Conservation (phyloP, 2,329 filamentous ascomycete species). For the Pseudocercospora pini-densiflorae region DNA sequence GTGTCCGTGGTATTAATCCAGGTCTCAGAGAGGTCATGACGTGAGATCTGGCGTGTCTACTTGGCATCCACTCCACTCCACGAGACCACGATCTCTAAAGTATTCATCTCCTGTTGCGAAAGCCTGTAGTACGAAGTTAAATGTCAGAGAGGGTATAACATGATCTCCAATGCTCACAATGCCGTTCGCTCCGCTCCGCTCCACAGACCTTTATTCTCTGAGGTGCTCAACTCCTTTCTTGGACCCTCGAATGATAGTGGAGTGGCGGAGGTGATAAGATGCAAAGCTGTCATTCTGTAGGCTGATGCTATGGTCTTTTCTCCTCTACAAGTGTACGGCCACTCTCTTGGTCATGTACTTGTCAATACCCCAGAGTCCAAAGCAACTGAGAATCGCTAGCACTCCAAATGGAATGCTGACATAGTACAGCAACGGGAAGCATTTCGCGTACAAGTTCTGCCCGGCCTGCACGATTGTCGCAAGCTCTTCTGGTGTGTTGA, state of each 20-base stretch:
- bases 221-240: too few species aligned
- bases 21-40: too few species aligned
- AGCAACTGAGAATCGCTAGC: constrained; percentile 22
- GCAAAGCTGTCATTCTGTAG: not conserved
- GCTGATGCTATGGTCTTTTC: not conserved
- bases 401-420: constrained; percentile 27
- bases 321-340: not conserved
- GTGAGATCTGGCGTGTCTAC: too few species aligned
- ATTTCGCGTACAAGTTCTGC: constrained; percentile 29
- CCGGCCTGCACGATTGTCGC: constrained; percentile 18
- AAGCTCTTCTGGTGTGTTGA: constrained; percentile 16
- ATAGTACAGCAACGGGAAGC: constrained; percentile 28
- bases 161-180: too few species aligned
- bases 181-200: too few species aligned
- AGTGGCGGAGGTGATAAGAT: not conserved
- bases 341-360: constrained; percentile 21
- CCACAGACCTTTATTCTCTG: too few species aligned
- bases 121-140: not conserved
- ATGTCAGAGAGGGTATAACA: not conserved
- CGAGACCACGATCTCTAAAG: not conserved
- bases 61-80: not conserved
- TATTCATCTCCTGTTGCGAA: not conserved
- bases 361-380: constrained; percentile 25
- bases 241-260: too few species aligned
- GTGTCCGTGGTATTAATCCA: too few species aligned